phyloP scores from a whole-genome alignment of 2,329 filamentous ascomycete species.

The Ustulina deusta region DNA sequence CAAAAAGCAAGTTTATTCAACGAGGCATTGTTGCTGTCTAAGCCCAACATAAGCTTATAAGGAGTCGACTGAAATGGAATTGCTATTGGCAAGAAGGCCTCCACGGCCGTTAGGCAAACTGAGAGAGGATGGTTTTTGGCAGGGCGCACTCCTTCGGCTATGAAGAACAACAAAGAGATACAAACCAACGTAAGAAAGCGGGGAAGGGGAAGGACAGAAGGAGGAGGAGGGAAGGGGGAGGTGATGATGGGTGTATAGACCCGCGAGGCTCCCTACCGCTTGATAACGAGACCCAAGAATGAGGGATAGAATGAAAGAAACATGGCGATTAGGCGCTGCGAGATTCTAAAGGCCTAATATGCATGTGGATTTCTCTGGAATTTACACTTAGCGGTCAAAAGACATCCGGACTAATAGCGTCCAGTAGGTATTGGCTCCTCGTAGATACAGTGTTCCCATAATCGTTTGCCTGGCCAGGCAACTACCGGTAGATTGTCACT shows the following conservation, averaged over 20 bases:
- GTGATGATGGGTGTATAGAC: no score
- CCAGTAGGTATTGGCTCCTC: not conserved
- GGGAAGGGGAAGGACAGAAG: not conserved
- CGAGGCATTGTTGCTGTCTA: not conserved
- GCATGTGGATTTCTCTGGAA: constrained; percentile 7
- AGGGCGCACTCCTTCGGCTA: not conserved
- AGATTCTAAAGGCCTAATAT: not conserved
- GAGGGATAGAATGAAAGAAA: not conserved
- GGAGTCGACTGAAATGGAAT: not conserved
- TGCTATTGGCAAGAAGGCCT: not conserved
- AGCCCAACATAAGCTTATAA: not conserved
- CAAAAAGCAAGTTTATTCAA: not conserved
- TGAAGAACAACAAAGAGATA: not conserved
- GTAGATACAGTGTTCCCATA: constrained; percentile 5
- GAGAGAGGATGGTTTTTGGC: not conserved
- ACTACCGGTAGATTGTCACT: not conserved
- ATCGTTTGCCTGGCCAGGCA: constrained; percentile 12
- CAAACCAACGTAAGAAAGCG: not conserved
- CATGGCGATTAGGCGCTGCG: not conserved
- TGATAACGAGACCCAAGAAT: not conserved
- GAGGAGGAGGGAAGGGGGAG: no score
- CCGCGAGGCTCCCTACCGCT: not conserved
- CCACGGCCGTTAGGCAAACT: not conserved
- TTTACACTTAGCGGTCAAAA: constrained; percentile 14
- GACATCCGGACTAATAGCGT: not conserved